These are phyloP conservation scores for Sophora flavescens DNA, from an alignment of 306 rosid species.

Conservation along the genomic window DNA sequence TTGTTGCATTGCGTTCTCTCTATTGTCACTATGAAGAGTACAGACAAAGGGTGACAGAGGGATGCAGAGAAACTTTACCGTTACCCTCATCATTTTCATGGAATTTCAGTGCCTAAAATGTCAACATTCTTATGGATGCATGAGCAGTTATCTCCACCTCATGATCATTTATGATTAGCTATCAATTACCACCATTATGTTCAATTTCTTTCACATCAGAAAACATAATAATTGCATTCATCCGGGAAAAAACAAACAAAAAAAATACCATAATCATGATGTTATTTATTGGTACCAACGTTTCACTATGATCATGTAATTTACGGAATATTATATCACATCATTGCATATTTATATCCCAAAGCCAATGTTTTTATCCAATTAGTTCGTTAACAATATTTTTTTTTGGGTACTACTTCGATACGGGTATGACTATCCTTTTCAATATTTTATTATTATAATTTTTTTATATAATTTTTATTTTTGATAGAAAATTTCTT, in stretches of 20 bases:
- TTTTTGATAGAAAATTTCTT: too few relatives aligned
- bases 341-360: too few relatives aligned
- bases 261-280: conserved; percentile 35
- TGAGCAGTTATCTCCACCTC: conserved; percentile 22
- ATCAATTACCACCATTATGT: conserved; percentile 45
- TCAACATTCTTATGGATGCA: conserved; percentile 44
- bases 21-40: background rate
- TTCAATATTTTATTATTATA: too few relatives aligned
- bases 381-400: too few relatives aligned
- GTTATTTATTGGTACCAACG: background rate
- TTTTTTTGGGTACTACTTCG: too few relatives aligned
- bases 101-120: conserved; percentile 51
- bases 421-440: too few relatives aligned
- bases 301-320: too few relatives aligned
- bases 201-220: conserved; percentile 25
- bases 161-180: conserved; percentile 36
- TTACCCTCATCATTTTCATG: conserved; percentile 34
- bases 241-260: background rate
- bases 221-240: conserved; percentile 42
- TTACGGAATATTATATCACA: too few relatives aligned
- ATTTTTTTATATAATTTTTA: too few relatives aligned
- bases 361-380: too few relatives aligned
- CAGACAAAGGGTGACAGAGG: background rate
- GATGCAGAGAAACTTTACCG: conserved; percentile 40
- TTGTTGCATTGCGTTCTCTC: background rate